A percentile compares a stretch with the other conserved stretches of the same genome.
These are phyloP conservation scores for Platismatia glauca DNA, from an alignment of 495 filamentous ascomycete genomes.

Conservation along the genomic window DNA sequence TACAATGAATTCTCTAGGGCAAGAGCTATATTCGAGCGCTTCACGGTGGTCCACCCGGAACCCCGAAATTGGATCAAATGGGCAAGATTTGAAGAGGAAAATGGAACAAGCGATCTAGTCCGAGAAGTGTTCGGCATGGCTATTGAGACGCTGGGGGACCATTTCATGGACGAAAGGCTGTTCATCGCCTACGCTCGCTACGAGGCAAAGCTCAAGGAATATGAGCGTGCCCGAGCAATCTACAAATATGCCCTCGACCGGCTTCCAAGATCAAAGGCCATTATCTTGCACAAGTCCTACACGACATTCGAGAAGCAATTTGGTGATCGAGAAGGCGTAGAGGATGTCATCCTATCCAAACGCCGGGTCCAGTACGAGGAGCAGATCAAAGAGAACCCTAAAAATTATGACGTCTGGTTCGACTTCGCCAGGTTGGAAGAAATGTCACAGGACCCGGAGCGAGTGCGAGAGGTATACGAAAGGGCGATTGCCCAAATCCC, in stretches of 20 bases:
- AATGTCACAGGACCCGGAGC: conserved; percentile 64
- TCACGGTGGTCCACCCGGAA: conserved; percentile 89
- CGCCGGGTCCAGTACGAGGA: conserved; percentile 90
- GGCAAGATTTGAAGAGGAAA: conserved; percentile 94
- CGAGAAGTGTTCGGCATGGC: conserved; percentile 87
- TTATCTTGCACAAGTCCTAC: conserved; percentile 79
- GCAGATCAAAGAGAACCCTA: conserved; percentile 80
- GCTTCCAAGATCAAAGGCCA: conserved; percentile 77
- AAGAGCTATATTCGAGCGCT: conserved; percentile 76
- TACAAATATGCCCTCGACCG: conserved; percentile 95
- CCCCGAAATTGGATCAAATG: conserved; percentile 98
- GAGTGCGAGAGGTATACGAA: conserved; percentile 88
- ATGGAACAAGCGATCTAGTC: conserved; percentile 80
- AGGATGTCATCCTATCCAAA: conserved; percentile 92
- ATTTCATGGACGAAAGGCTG: conserved; percentile 92
- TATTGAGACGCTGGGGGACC: conserved; percentile 83
- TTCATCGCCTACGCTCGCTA: conserved; percentile 90
- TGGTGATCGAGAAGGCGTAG: conserved; percentile 86
- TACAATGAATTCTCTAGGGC: conserved; percentile 85
- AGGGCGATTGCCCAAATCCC: conserved; percentile 92
- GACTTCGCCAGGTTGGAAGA: conserved; percentile 92
- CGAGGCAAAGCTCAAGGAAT: conserved; percentile 89
- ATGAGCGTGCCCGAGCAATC: conserved; percentile 89
- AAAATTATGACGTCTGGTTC: conserved; percentile 95
- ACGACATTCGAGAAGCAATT: conserved; percentile 98